Base-by-base conservation (phyloP, 176 grass and related monocot species). In the Canna indica region DNA sequence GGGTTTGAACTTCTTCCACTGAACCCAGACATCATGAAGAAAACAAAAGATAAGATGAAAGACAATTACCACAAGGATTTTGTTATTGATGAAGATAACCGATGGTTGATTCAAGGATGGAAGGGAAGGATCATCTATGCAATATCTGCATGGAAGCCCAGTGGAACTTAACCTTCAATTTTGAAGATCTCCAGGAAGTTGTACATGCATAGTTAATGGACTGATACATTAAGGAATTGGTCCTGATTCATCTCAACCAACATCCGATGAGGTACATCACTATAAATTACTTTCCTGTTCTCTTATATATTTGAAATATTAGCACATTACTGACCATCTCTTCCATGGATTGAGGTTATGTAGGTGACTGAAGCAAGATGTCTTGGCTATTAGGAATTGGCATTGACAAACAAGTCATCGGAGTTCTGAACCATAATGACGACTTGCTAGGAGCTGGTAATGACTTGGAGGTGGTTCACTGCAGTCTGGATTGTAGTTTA, bases 31-130 rank as follows among this genome's bases (percentile, higher is more conserved):
- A 70, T 70, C 36, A 33, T 70, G 45, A 70, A 50, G 68, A 70
- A 70, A 18, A 45, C 68, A 11, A 70, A 34, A 15, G 44, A 52
- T 46, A 70, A 70, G 41, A 45, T 70, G 25, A 70, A 20, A 31
- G 20, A 13, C 44, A 20, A 38, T 42, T 70, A 70, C 14, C 68
- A 70, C 68, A 52, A 50, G 41, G 68, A 70, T 70, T 70, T 70
- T 38, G 45, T 70, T 22, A 70, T 70, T 27, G 68, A 50, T 32
- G 68, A 48, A 48, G 68, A 70, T 48, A 48, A 16, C 13, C 68
- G 45, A 31, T 70, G 68, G 68, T 20, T 70, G 68, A 46, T 70
- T 70, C 68, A 70, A 45, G 68, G 68, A 52, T 70, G 68, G 68
- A 70, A 70, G 41, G 68, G 68, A 48, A 70, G 68, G 45, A 70